Evolutionary conservation across 768 basidiomycete species (phyloP).

Genomic region (Trametes punicea): DNA sequence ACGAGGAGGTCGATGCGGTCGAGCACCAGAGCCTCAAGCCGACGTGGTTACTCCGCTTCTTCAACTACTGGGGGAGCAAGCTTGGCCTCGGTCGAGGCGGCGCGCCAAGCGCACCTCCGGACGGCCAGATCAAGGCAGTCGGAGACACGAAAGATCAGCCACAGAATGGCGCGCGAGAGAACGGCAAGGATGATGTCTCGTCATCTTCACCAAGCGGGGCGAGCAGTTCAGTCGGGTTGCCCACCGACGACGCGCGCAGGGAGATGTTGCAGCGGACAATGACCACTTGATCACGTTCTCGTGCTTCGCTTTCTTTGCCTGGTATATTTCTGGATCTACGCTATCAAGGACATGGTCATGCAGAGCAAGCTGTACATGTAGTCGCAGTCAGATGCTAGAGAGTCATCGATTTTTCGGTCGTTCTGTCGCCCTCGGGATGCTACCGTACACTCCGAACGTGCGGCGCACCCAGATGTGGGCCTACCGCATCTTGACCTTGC

Average conservation of each 20-base stretch:
- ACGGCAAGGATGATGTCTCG: background rate
- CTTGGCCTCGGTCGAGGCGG: constrained; percentile 36
- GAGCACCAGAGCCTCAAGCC: constrained; percentile 60
- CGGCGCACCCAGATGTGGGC: background rate
- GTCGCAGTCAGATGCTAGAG: constrained; percentile 6
- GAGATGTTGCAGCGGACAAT: constrained; percentile 14
- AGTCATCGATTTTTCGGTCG: background rate
- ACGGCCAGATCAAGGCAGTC: constrained; percentile 9
- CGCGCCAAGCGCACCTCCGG: constrained; percentile 6
- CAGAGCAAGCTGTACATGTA: constrained; percentile 19
- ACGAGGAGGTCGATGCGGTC: constrained; percentile 51
- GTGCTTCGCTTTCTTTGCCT: background rate
- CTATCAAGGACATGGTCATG: constrained; percentile 15
- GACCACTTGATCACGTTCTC: background rate
- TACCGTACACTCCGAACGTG: background rate
- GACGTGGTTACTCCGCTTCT: constrained; percentile 74
- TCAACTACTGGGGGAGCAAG: constrained; percentile 72
- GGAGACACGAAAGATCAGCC: background rate
- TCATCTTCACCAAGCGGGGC: background rate
- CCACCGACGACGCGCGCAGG: constrained; percentile 3
- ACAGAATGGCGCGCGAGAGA: background rate
- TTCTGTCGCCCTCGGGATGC: no score
- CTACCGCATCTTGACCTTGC: constrained; percentile 41
- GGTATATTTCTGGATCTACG: constrained; percentile 6
- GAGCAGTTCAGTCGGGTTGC: constrained; percentile 15